Conservation (phyloP, 2,329 filamentous ascomycete genomes). For the Epichloe coenophiala region DNA sequence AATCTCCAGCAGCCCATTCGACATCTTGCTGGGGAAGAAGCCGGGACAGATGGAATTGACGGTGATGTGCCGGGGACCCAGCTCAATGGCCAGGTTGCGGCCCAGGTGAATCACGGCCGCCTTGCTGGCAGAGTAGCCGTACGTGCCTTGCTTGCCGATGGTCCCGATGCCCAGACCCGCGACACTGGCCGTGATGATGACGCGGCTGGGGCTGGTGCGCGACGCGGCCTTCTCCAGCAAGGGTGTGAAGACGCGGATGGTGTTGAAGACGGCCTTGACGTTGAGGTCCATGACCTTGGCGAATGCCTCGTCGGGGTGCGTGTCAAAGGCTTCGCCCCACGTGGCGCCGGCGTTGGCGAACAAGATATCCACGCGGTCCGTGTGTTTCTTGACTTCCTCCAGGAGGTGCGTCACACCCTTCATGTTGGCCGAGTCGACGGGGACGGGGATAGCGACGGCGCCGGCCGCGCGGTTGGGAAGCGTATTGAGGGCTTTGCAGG, state of each 20-base stretch:
- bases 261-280: constrained; percentile 82
- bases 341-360: constrained; percentile 88
- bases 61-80: constrained; percentile 71
- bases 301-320: constrained; percentile 68
- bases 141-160: constrained; percentile 60
- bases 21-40: constrained; percentile 55
- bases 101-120: constrained; percentile 76
- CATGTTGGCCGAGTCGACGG: constrained; percentile 65
- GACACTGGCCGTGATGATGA: constrained; percentile 74
- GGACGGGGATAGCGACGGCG: constrained; percentile 61
- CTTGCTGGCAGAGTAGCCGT: constrained; percentile 76
- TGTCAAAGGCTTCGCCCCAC: constrained; percentile 77
- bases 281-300: constrained; percentile 88
- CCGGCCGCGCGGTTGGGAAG: constrained; percentile 61
- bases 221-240: constrained; percentile 52
- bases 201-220: constrained; percentile 55
- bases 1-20: constrained; percentile 57
- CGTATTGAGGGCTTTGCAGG: constrained; percentile 66
- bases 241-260: constrained; percentile 68
- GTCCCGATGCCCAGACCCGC: constrained; percentile 67
- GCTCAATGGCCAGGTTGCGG: constrained; percentile 69
- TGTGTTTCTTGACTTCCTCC: constrained; percentile 57
- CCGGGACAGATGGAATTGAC: constrained; percentile 52
- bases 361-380: constrained; percentile 72
- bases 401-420: constrained; percentile 64